phyloP scores from a whole-genome alignment of 441 rosid species.

The Arabidopsis lyrata region DNA sequence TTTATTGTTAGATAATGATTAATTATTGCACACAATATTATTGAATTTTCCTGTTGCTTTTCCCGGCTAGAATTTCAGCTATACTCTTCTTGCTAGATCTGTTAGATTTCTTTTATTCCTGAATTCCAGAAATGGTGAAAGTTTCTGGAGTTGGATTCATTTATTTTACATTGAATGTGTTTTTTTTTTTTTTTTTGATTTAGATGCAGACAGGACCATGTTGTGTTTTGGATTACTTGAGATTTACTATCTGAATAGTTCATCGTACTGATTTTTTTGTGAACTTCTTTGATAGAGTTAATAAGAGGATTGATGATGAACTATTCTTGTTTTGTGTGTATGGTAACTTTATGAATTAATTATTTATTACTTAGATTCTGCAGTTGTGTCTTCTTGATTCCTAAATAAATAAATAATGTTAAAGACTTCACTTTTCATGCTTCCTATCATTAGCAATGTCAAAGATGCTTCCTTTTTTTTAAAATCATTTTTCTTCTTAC shows the following conservation, averaged over 20 bases:
- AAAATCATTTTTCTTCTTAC: constrained; percentile 12
- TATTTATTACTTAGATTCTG: constrained; percentile 36
- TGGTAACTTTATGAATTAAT: constrained; percentile 24
- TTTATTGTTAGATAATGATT: background rate
- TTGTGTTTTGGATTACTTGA: constrained; percentile 8
- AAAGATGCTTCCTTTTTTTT: constrained; percentile 8
- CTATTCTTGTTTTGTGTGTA: constrained; percentile 23
- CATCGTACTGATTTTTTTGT: background rate
- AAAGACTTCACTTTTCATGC: constrained; percentile 31
- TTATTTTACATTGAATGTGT: background rate
- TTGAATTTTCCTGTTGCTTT: constrained; percentile 12
- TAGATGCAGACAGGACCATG: background rate
- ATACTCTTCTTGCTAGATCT: constrained; percentile 27
- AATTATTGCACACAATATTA: constrained; percentile 9
- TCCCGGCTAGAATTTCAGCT: constrained; percentile 2
- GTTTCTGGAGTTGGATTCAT: background rate
- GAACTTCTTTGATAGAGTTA: background rate
- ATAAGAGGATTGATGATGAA: background rate
- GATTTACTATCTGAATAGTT: constrained; percentile 10
- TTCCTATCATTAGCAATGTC: constrained; percentile 22
- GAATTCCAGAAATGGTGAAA: background rate
- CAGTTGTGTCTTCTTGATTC: constrained; percentile 17
- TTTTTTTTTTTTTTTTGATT: background rate
- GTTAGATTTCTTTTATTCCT: constrained; percentile 17
- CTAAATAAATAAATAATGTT: constrained; percentile 42